Evolutionary conservation across 2,329 filamentous ascomycete genomes (phyloP).

Genomic region (Fusarium albidum): DNA sequence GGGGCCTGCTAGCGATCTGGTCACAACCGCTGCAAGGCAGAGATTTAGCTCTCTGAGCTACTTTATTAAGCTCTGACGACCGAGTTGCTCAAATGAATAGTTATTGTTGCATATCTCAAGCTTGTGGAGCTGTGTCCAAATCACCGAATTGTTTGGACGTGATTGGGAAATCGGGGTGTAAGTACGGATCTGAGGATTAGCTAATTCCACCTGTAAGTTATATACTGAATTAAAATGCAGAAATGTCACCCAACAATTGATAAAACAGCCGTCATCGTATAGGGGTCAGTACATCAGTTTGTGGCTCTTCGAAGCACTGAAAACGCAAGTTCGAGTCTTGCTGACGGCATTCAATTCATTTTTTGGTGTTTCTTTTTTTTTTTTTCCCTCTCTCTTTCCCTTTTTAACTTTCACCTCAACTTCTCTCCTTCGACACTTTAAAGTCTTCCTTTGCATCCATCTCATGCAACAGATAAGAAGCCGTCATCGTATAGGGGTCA

Average conservation of each 20-base stretch:
- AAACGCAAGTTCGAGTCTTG: slow-evolving; percentile 39
- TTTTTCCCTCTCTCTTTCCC: not conserved
- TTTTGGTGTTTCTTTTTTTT: slow-evolving; percentile 1
- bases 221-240: slow-evolving; percentile 6
- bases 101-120: not conserved
- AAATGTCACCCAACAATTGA: not conserved
- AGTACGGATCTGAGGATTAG: too few species aligned
- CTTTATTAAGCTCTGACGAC: not conserved
- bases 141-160: too few species aligned
- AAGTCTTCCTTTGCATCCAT: not conserved
- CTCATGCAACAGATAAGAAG: slow-evolving; percentile 4
- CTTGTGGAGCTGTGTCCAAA: too few species aligned
- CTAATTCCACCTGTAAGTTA: not conserved
- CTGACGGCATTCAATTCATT: slow-evolving; percentile 12
- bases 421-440: too few species aligned
- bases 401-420: too few species aligned
- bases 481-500: slow-evolving; percentile 43
- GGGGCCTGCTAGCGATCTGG: slow-evolving; percentile 15
- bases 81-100: not conserved
- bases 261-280: slow-evolving; percentile 33
- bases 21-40: slow-evolving; percentile 25
- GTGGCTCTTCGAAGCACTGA: slow-evolving; percentile 35
- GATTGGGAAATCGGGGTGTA: too few species aligned
- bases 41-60: slow-evolving; percentile 23
- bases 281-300: slow-evolving; percentile 40